These are phyloP conservation scores for Ascoidea asiatica DNA, from an alignment of 805 yeast species.

Conservation along the genomic window DNA sequence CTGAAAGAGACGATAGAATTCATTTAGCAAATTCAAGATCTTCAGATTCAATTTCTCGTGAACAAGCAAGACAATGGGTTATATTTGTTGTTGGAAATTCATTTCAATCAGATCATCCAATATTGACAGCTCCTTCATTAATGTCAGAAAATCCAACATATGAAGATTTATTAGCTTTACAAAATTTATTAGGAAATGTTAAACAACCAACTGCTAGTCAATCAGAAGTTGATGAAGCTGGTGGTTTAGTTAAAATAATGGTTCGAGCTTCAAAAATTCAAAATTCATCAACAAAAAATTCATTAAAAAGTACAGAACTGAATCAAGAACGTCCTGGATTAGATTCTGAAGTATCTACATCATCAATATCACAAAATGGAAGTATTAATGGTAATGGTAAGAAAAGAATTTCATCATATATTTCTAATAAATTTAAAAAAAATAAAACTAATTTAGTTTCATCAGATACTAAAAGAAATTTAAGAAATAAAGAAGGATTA, in stretches of 20 bases:
- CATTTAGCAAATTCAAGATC: conserved; percentile 9
- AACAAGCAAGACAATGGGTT: conserved; percentile 37
- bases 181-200: conserved; percentile 32
- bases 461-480: not conserved
- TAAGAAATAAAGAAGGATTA: not conserved
- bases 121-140: conserved; percentile 31
- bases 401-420: not conserved
- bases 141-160: conserved; percentile 35
- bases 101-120: conserved; percentile 34
- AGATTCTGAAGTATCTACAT: not conserved
- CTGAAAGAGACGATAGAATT: conserved; percentile 9
- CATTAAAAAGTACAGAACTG: not conserved
- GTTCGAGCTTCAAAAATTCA: conserved; percentile 3
- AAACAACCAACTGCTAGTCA: conserved; percentile 28
- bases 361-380: not conserved
- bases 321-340: not conserved
- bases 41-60: conserved; percentile 9
- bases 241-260: conserved; percentile 20
- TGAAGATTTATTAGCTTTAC: conserved; percentile 33
- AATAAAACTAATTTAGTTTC: not conserved
- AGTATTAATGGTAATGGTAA: not conserved
- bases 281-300: not conserved
- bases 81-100: conserved; percentile 48
- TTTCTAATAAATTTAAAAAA: not conserved
- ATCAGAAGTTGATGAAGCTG: conserved; percentile 26